Percentiles rank a stretch among this genome's conserved stretches.
phyloP scores from a whole-genome alignment of 176 grass and related monocot species.

The barley (Hordeum vulgare) region MorexV3_pseudomolecules_assembly NC_058519.1:490939549-490940048 shows the following conservation, averaged over 20 bases:
- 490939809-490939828: neutral
- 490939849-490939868: too few species aligned
- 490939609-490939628: neutral
- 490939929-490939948: too few species aligned
- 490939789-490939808: neutral
- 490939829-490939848: too few species aligned
- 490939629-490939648: neutral
- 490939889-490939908: too few species aligned
- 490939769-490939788: neutral
- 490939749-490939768: slow-evolving; percentile 1
- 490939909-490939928: too few species aligned
- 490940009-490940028: too few species aligned
- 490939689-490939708: neutral
- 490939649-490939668: too few species aligned
- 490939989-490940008: too few species aligned
- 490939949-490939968: too few species aligned
- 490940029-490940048: too few species aligned
- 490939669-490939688: neutral
- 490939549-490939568: slow-evolving; percentile 31
- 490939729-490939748: neutral
- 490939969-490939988: too few species aligned
- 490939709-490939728: neutral
- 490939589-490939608: neutral
- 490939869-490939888: too few species aligned
- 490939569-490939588: neutral